A percentile compares a stretch with the other conserved stretches of the same genome.
These are phyloP conservation scores for Roridomyces roridus DNA, from an alignment of 768 basidiomycete species.

Conservation along the genomic window DNA sequence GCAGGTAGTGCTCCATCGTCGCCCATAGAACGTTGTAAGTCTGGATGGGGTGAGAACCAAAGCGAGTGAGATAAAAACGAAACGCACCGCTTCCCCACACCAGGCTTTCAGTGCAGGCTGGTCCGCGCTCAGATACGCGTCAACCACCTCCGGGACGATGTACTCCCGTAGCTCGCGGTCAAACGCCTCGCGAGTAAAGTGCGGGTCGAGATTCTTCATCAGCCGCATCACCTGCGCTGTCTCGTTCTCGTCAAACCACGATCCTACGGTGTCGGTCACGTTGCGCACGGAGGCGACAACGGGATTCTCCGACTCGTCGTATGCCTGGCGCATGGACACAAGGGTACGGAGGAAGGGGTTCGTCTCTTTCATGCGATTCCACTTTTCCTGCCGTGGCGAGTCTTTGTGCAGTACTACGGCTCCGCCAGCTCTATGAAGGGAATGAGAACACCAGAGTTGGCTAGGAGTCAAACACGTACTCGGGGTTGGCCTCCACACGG, in stretches of 20 bases:
- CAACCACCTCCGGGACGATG: slow-evolving; percentile 96
- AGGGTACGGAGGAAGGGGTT: slow-evolving; percentile 77
- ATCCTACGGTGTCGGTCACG: slow-evolving; percentile 84
- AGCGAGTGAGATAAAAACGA: background rate
- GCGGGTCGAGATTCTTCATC: slow-evolving; percentile 89
- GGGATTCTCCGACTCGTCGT: slow-evolving; percentile 93
- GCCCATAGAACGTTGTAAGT: slow-evolving; percentile 99
- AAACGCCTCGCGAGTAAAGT: slow-evolving; percentile 85
- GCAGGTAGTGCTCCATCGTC: slow-evolving; percentile 92
- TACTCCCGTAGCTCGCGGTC: slow-evolving; percentile 93
- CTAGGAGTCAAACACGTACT: slow-evolving; percentile 57
- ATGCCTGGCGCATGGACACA: slow-evolving; percentile 66
- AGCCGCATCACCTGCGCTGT: slow-evolving; percentile 91
- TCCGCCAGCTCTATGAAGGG: slow-evolving; percentile 72
- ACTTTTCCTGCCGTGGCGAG: slow-evolving; percentile 77
- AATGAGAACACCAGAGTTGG: background rate
- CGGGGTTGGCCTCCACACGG: slow-evolving; percentile 73
- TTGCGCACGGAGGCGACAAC: slow-evolving; percentile 80
- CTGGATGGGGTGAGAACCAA: slow-evolving; percentile 42
- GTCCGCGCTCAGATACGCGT: slow-evolving; percentile 93
- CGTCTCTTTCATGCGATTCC: slow-evolving; percentile 80
- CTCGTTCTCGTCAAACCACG: slow-evolving; percentile 97
- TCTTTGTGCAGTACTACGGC: slow-evolving; percentile 86
- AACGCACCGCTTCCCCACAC: slow-evolving; percentile 93
- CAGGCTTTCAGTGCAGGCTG: slow-evolving; percentile 84